phyloP scores from a whole-genome alignment of 306 rosid genomes.

The Prunus mira region DNA sequence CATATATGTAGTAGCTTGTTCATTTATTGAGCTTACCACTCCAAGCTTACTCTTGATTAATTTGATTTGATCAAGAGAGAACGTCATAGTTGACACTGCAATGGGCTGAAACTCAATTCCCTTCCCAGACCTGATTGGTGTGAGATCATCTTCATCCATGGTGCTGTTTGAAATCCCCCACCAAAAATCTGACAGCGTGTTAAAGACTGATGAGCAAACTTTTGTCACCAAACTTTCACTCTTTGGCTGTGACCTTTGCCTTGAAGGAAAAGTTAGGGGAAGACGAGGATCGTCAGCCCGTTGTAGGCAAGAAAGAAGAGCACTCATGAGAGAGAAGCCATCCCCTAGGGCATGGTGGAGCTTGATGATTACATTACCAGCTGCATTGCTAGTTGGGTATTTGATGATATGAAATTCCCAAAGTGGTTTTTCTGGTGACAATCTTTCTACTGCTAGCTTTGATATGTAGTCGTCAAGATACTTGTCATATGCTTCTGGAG shows the following conservation, averaged over 20 bases:
- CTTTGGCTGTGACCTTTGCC: slow-evolving; percentile 6
- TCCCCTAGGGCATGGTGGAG: slow-evolving; percentile 68
- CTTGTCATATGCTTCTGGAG: slow-evolving; percentile 30
- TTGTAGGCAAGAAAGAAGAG: slow-evolving; percentile 51
- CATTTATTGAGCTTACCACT: slow-evolving; percentile 43
- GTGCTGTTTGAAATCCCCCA: slow-evolving; percentile 43
- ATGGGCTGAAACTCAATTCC: slow-evolving; percentile 34
- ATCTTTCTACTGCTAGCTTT: slow-evolving; percentile 24
- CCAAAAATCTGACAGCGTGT: slow-evolving; percentile 42
- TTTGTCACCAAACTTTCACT: not conserved
- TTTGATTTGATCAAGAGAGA: slow-evolving; percentile 48
- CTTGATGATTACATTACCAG: slow-evolving; percentile 33
- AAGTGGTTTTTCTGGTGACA: slow-evolving; percentile 40
- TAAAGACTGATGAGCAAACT: slow-evolving; percentile 21
- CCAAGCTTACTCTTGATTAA: slow-evolving; percentile 49
- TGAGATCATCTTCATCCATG: slow-evolving; percentile 44
- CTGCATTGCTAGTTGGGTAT: slow-evolving; percentile 40
- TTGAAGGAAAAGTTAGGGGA: slow-evolving; percentile 52
- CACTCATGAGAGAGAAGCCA: slow-evolving; percentile 63
- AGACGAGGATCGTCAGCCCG: slow-evolving; percentile 50
- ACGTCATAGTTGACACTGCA: slow-evolving; percentile 27
- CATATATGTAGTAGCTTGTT: too few relatives aligned
- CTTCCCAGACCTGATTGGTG: slow-evolving; percentile 48
- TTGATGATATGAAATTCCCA: slow-evolving; percentile 60
- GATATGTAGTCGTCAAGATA: slow-evolving; percentile 38